Evolutionary conservation across 495 filamentous ascomycete species (phyloP), one percentile per base, ranked within the genome.

Genomic region (Hypoxylon crocopeplum): DNA sequence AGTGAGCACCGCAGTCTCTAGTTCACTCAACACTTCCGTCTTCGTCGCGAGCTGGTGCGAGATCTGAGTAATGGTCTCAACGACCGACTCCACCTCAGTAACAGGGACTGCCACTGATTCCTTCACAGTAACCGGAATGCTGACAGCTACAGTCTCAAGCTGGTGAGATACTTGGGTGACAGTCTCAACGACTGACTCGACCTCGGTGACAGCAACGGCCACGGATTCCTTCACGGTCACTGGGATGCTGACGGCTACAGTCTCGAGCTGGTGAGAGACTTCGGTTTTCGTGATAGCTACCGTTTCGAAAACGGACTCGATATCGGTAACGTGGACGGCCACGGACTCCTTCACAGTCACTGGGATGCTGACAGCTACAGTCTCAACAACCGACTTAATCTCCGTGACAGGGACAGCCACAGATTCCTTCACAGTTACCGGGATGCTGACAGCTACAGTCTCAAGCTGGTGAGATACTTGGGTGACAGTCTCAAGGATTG

Each of bases 371-470:
- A 54, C 33, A n/a, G 52, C 33, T 2, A 56, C 29, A 19, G 42
- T 56, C 36, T 50, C 54, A 15, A 48, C 40, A 2, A 54, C n/a
- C 10, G 57, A 54, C 16, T 54, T 15, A 2, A 44, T 2, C 22
- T 48, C 24, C 7, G 49, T 62, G 6, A 46, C 48, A 15, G 47
- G 39, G 12, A 51, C 48, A 11, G 39, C 48, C 7, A 59, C 19
- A 7, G 39, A 44, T 29, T 59, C 56, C 40, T 59, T 59, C 1
- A 59, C 48, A 2, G 55, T 57, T 8, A 57, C 54, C 0, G 54
- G 54, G 12, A 57, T 25, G 15, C 42, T 57, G 29, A 59, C 46
- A 11, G 37, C 30, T 15, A 51, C 46, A 7, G 24, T 27, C 24
- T 27, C n/a, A n/a, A n/a, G n/a, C n/a, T 27, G 24, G 24, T 27